phyloP scores from a whole-genome alignment of 2,329 filamentous ascomycete species.

The Fusarium sp. region DNA sequence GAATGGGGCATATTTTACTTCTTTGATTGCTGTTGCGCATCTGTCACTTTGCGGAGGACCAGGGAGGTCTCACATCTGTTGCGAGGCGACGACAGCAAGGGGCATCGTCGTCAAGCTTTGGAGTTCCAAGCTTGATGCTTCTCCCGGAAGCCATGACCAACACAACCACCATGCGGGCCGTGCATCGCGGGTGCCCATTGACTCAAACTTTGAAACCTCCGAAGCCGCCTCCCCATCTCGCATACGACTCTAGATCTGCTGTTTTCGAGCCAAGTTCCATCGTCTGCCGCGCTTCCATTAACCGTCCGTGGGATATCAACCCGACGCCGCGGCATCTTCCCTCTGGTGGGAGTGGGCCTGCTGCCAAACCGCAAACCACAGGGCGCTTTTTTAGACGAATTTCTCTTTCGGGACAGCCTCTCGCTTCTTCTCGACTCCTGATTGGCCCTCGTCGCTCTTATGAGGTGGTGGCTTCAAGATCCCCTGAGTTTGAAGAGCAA shows the following conservation, averaged over 20 bases:
- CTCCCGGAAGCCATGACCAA: slow-evolving; percentile 12
- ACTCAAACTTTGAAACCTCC: slow-evolving; percentile 18
- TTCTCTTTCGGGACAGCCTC: slow-evolving; percentile 39
- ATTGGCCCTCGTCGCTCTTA: slow-evolving; percentile 29
- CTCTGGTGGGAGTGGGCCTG: slow-evolving; percentile 26
- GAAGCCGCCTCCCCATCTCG: slow-evolving; percentile 24
- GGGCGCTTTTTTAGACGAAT: slow-evolving; percentile 41
- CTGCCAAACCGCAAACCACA: slow-evolving; percentile 37
- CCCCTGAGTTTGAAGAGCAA: neutral
- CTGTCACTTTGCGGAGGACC: neutral
- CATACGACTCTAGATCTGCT: slow-evolving; percentile 34
- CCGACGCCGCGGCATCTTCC: slow-evolving; percentile 6
- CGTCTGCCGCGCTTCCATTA: slow-evolving; percentile 13
- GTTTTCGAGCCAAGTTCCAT: neutral
- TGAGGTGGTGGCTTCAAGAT: slow-evolving; percentile 3
- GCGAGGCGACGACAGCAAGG: neutral
- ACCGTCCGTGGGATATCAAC: slow-evolving; percentile 26
- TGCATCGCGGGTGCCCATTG: slow-evolving; percentile 26
- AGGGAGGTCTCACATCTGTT: neutral
- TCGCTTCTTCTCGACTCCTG: slow-evolving; percentile 12
- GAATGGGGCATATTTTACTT: neutral
- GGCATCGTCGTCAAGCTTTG: slow-evolving; percentile 4
- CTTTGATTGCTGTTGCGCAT: neutral
- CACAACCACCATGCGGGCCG: slow-evolving; percentile 32
- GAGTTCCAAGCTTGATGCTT: slow-evolving; percentile 20